phyloP scores from a whole-genome alignment of 2,329 filamentous ascomycete species.

The Aspergillus spinulosporus region DNA sequence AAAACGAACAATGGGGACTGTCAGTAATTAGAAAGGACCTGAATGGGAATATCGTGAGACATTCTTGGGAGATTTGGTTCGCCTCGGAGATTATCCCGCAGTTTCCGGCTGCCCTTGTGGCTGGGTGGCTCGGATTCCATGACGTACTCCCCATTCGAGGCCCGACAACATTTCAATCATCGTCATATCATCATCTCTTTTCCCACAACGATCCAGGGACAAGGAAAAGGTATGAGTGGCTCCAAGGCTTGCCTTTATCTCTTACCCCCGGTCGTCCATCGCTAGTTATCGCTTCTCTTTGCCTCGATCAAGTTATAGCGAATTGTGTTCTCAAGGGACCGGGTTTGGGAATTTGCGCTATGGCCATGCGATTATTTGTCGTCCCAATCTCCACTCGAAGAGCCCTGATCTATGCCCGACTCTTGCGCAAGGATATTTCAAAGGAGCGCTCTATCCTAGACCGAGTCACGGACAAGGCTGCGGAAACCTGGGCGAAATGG shows the following conservation, averaged over 20 bases:
- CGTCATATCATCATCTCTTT: not conserved
- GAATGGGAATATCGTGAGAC: constrained; percentile 1
- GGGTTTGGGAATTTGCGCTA: constrained; percentile 1
- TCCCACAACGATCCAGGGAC: not conserved
- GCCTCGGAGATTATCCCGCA: not conserved
- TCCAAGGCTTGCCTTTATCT: constrained; percentile 19
- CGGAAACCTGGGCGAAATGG: constrained; percentile 80
- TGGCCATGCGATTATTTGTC: constrained; percentile 84
- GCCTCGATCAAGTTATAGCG: constrained; percentile 10
- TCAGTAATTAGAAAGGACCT: not conserved
- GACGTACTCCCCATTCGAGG: not conserved
- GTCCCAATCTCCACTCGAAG: constrained; percentile 89
- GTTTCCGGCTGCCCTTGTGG: not conserved
- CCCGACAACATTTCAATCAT: not conserved
- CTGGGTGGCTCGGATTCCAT: not conserved
- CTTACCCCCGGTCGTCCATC: constrained; percentile 23
- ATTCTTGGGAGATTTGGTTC: not conserved
- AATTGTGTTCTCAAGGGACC: not conserved
- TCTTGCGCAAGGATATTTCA: constrained; percentile 59
- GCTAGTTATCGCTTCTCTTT: constrained; percentile 20
- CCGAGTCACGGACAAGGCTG: constrained; percentile 68
- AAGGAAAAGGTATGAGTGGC: constrained; percentile 26
- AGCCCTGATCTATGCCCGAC: constrained; percentile 89
- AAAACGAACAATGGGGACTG: not conserved
- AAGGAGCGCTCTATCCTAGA: constrained; percentile 64